Evolutionary conservation across 179 eudicot genomes (phyloP), one percentile per base, ranked within the genome.

Genomic region (Amaranthus tricolor): DNA sequence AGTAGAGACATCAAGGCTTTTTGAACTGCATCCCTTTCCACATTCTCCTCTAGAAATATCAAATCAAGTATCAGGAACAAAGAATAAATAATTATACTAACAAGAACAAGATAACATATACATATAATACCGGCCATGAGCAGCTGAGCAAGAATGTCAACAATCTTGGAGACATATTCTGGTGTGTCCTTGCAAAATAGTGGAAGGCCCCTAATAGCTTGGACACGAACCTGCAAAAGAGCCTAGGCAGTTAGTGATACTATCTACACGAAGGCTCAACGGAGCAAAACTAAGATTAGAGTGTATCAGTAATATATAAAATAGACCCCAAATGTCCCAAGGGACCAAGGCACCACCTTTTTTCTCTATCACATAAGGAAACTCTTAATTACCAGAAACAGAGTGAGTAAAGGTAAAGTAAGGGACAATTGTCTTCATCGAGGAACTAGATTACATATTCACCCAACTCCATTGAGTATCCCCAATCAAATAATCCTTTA

Each of bases 131-230:
- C 99, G 82, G 97, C 90, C 74, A 89, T 87, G 51, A 95, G 99
- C 78, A 95, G 84, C 80, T 95, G 99, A 40, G 84, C 97, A 69
- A 95, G 94, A 80, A 95, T 89, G 86, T 92, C 99, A 71, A 92
- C 88, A 54, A 95, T 87, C 82, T 95, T 92, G 11, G 97, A 80
- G 65, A 95, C 89, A 86, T 88, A 88, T 75, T 90, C 97, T 6
- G 96, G 91, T 59, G 89, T 90, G 79, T 95, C 99, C 89, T 94
- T 94, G 88, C 98, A 94, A 74, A 94, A 89, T 76, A 94, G 91
- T 60, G 97, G 98, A 79, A 94, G 98, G 51, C 94, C 97, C 67
- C 98, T 97, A 73, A 94, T 94, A 63, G 97, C 99, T 78, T 95
- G 99, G 78, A 95, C 97, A 16, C 99, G 86, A 75, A 93, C 86